Evolutionary conservation across 371 early-diverging fungal genomes (phyloP).

Genomic region (Mortierella sp.): DNA sequence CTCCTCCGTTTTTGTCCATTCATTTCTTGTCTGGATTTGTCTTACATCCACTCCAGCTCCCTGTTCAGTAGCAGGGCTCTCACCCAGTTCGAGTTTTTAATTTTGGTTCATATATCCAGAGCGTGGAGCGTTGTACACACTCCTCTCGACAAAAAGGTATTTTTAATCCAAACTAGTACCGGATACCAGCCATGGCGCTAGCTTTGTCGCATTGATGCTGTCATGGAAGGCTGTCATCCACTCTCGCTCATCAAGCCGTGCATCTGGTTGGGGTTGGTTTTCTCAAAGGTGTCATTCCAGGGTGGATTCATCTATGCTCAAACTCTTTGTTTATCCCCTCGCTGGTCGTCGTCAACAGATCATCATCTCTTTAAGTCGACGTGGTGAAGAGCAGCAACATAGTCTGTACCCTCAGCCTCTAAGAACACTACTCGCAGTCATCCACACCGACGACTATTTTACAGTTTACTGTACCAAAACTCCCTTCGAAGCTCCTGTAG

Average conservation of each 20-base stretch:
- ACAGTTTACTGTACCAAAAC: background rate
- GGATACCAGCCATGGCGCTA: background rate
- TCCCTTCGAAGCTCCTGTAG: conserved; percentile 1
- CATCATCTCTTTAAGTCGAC: conserved; percentile 6
- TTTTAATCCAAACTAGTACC: conserved; percentile 4
- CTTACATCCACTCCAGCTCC: background rate
- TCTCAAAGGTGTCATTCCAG: background rate
- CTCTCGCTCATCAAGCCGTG: background rate
- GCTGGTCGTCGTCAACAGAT: conserved; percentile 15
- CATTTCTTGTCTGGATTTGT: background rate
- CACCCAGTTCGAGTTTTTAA: conserved; percentile 12
- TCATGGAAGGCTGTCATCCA: background rate
- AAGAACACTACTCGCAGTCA: background rate
- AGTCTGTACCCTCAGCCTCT: too few relatives aligned
- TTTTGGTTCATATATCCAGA: conserved; percentile 6
- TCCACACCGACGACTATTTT: background rate
- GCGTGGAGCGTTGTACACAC: conserved; percentile 11
- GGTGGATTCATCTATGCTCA: background rate
- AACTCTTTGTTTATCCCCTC: conserved; percentile 14
- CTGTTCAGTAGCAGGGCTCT: background rate
- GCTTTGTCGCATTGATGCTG: background rate
- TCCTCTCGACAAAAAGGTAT: conserved; percentile 9
- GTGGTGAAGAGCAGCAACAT: too few relatives aligned
- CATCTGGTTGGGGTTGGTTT: background rate
- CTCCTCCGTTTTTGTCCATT: too few relatives aligned